Conservation (phyloP, 257 asterid genomes). For the Haberlea rhodopensis region DNA sequence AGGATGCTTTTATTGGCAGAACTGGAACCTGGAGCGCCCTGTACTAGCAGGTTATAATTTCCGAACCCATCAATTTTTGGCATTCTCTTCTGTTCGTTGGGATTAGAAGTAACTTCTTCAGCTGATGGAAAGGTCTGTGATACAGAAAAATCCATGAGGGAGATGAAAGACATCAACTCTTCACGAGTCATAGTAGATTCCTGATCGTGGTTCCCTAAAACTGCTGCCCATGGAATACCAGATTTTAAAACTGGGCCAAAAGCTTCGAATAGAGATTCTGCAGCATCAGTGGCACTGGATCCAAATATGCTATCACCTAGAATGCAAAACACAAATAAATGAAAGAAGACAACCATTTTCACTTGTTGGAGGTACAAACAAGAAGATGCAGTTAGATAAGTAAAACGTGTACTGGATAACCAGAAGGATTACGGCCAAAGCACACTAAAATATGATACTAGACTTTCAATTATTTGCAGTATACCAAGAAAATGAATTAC, state of each 20-base stretch:
- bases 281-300: constrained; percentile 79
- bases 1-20: constrained; percentile 64
- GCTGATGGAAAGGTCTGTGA: constrained; percentile 74
- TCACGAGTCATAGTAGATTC: constrained; percentile 92
- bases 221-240: constrained; percentile 89
- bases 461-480: too few relatives aligned
- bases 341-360: constrained; percentile 15
- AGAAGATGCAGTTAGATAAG: neutral
- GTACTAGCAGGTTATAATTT: constrained; percentile 67
- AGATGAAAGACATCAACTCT: constrained; percentile 82
- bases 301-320: constrained; percentile 96
- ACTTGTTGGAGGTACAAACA: neutral
- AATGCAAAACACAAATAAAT: constrained; percentile 22
- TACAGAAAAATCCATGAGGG: constrained; percentile 90
- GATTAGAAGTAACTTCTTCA: constrained; percentile 31
- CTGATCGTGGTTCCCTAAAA: constrained; percentile 94
- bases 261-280: constrained; percentile 76
- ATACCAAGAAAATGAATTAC: too few relatives aligned
- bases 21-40: constrained; percentile 76
- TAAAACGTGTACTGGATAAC: neutral
- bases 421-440: too few relatives aligned
- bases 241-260: constrained; percentile 66
- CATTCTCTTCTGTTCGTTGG: constrained; percentile 28
- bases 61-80: constrained; percentile 75
- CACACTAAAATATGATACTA: too few relatives aligned